Base-by-base conservation (phyloP, 2,329 filamentous ascomycete species). In the Apiospora saccharicola region DNA sequence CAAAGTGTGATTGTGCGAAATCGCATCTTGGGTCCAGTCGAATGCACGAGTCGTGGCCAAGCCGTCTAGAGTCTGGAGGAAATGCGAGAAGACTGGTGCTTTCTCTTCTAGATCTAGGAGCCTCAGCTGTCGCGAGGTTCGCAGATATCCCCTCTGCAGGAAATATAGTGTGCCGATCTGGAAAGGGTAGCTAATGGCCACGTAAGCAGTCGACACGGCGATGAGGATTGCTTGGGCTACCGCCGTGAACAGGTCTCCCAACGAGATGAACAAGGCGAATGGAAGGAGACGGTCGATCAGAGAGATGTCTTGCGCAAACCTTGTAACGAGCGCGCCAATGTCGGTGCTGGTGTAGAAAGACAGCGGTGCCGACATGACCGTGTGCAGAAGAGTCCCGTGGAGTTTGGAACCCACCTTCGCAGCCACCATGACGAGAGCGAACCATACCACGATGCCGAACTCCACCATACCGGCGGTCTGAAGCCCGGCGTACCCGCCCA, bases 81-180 rank as follows among this genome's bases (percentile, higher is more conserved):
- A 70, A 44, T 72, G 71, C 5, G 71, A 67, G 46, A 61, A 72
- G 24, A 72, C 19, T 13, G 71, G 71, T 16, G 71, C 71, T 8
- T 16, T 43, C 37, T 68, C 71, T 46, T 72, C 71, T 4, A 72
- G 22, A 68, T 72, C 71, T 13, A 72, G 68, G 16, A 72, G 43
- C 41, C 61, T 67, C 26, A 44, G 61, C 34, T 72, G 68, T 43
- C 68, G 71, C 30, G 71, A 72, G 22, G 71, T 72, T 41, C 44
- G 51, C 14, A 72, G 46, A 44, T 72, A 72, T 30, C 67, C 67
- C 51, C 53, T 46, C 44, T 72, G 71, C 13, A 72, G 64, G 19
- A 72, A 70, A 46, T 72, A 72, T 7, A 72, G 57, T 13, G 26
- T 26, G 10, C n/a, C 43, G 16, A 49, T 47, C 22, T 70, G 49